Evolutionary conservation across 441 rosid genomes (phyloP).

Genomic region (Aleurites moluccanus): DNA sequence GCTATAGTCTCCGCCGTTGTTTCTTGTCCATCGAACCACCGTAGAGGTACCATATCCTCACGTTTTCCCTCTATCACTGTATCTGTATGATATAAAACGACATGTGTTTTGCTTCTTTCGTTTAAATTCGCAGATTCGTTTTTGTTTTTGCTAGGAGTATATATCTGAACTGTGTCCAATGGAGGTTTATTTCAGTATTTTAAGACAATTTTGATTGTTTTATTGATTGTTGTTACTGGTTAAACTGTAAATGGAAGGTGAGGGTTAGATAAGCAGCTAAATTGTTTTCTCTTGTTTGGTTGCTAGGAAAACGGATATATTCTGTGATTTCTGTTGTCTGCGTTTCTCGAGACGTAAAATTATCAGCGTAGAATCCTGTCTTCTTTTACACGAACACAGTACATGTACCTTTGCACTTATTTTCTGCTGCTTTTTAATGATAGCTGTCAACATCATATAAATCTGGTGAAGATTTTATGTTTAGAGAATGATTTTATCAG

Average conservation of each 20-base stretch:
- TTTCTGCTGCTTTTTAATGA: neutral
- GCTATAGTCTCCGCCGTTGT: neutral
- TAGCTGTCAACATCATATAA: neutral
- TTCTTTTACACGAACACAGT: neutral
- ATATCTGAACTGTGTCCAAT: neutral
- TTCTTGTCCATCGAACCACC: constrained; percentile 8
- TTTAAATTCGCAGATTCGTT: constrained; percentile 19
- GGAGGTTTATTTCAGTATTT: neutral
- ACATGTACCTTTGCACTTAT: neutral
- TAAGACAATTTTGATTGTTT: neutral
- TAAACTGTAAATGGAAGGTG: constrained; percentile 8
- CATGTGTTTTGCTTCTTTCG: constrained; percentile 3
- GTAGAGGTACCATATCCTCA: constrained; percentile 27
- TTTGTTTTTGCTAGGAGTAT: neutral
- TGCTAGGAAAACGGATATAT: constrained; percentile 5
- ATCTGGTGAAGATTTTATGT: neutral
- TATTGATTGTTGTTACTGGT: neutral
- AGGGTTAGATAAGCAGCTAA: constrained; percentile 4
- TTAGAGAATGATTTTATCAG: neutral
- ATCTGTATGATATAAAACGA: constrained; percentile 12
- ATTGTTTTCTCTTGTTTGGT: constrained; percentile 9
- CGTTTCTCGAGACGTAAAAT: neutral
- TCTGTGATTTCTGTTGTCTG: neutral
- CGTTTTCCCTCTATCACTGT: neutral
- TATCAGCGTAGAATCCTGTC: neutral